phyloP scores from a whole-genome alignment of 305 asterid species.

The Fraxinus ornus region DNA sequence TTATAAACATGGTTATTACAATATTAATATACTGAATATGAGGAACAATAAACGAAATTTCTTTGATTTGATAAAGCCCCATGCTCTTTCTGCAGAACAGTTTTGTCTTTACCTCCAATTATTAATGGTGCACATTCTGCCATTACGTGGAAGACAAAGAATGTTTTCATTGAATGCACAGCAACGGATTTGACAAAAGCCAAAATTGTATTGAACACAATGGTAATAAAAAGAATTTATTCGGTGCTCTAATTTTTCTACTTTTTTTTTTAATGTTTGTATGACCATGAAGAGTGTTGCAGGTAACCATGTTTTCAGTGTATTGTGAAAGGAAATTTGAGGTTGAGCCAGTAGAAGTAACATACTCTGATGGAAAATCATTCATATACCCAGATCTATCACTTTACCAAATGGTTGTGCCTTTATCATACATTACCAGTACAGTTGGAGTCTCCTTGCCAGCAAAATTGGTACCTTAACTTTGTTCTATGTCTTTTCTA shows the following conservation, averaged over 20 bases:
- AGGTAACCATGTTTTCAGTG: slow-evolving; percentile 93
- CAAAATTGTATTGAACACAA: slow-evolving; percentile 79
- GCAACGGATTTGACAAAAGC: slow-evolving; percentile 95
- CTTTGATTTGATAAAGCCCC: slow-evolving; percentile 15
- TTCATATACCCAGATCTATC: slow-evolving; percentile 71
- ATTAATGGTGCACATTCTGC: slow-evolving; percentile 96
- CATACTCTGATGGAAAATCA: slow-evolving; percentile 59
- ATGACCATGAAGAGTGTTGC: slow-evolving; percentile 19
- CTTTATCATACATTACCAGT: slow-evolving; percentile 64
- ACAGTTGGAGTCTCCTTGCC: slow-evolving; percentile 60
- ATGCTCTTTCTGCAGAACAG: slow-evolving; percentile 63
- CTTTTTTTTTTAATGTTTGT: slow-evolving; percentile 6
- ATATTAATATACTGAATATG: not conserved
- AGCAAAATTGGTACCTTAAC: slow-evolving; percentile 56
- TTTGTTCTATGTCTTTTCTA: not conserved
- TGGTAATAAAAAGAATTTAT: slow-evolving; percentile 46
- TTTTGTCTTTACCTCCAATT: slow-evolving; percentile 91
- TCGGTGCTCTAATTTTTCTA: slow-evolving; percentile 8
- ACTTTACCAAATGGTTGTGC: slow-evolving; percentile 64
- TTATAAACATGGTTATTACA: not conserved
- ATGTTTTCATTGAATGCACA: slow-evolving; percentile 92
- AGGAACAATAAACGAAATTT: not conserved
- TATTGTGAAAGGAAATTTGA: slow-evolving; percentile 78
- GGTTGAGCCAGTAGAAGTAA: slow-evolving; percentile 88
- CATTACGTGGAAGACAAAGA: slow-evolving; percentile 74